These are phyloP conservation scores for Xylariaceae sp. DNA, from an alignment of 2,329 filamentous ascomycete genomes.

Conservation along the genomic window DNA sequence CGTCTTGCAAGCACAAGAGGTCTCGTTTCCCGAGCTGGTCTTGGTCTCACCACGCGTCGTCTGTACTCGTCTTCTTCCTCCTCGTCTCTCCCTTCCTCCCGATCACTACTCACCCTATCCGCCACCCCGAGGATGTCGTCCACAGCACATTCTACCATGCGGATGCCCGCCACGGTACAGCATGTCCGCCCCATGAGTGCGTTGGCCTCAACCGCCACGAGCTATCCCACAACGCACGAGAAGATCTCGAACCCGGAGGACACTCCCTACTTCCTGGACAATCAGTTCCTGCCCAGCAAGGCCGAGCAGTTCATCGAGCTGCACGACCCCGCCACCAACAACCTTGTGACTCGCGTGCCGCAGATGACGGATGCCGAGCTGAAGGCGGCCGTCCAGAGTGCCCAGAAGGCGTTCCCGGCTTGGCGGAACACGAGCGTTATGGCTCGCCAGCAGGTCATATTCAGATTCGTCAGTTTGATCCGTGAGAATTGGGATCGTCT, in stretches of 20 bases:
- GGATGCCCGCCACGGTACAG: constrained; percentile 53
- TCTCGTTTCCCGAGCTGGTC: constrained; percentile 26
- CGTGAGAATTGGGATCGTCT: constrained; percentile 80
- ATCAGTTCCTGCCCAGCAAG: constrained; percentile 65
- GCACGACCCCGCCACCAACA: constrained; percentile 78
- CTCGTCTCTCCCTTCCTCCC: neutral
- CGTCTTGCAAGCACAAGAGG: constrained; percentile 27
- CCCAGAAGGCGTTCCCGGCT: constrained; percentile 66
- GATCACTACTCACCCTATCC: constrained; percentile 10
- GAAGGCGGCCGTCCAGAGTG: constrained; percentile 67
- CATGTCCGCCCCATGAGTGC: constrained; percentile 50
- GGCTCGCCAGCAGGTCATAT: constrained; percentile 77
- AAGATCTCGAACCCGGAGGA: constrained; percentile 62
- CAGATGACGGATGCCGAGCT: constrained; percentile 77
- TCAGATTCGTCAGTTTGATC: constrained; percentile 75
- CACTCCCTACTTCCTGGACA: constrained; percentile 78
- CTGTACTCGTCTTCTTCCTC: constrained; percentile 22
- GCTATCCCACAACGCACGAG: constrained; percentile 67
- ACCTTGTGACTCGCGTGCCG: constrained; percentile 75
- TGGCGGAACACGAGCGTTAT: constrained; percentile 71
- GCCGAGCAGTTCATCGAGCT: constrained; percentile 72
- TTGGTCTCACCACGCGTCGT: constrained; percentile 20
- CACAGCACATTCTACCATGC: constrained; percentile 41
- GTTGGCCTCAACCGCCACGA: constrained; percentile 50
- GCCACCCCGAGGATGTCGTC: constrained; percentile 34